These are phyloP conservation scores for Circinella umbellata DNA, from an alignment of 371 early-diverging fungal species.

Conservation along the genomic window DNA sequence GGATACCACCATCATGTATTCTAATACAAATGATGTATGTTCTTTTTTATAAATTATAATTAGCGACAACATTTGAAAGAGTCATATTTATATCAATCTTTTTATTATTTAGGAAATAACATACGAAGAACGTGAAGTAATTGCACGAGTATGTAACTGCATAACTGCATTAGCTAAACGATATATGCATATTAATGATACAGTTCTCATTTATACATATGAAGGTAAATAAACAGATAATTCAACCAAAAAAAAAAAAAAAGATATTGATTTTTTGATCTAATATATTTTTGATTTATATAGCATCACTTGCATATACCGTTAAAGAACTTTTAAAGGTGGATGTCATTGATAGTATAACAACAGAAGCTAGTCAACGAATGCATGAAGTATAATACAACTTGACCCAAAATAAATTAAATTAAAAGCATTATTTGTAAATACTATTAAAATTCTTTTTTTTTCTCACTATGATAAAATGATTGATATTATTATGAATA, in stretches of 20 bases:
- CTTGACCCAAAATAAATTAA: too few species aligned
- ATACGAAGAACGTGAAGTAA: constrained; percentile 69
- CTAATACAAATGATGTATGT: constrained; percentile 80
- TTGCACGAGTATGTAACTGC: constrained; percentile 89
- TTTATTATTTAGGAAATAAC: constrained; percentile 55
- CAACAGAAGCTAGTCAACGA: constrained; percentile 49
- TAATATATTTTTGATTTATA: neutral
- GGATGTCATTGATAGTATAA: constrained; percentile 63
- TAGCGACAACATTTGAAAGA: neutral
- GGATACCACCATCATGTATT: constrained; percentile 77
- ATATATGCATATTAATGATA: constrained; percentile 83
- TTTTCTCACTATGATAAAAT: neutral
- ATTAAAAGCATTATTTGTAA: neutral
- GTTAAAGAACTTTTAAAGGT: constrained; percentile 67
- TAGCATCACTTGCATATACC: constrained; percentile 69
- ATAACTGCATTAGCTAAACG: constrained; percentile 78
- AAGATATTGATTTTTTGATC: neutral
- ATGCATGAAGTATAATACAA: constrained; percentile 22
- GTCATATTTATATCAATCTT: neutral
- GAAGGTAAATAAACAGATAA: constrained; percentile 52
- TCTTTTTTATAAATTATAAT: neutral
- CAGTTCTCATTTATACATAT: constrained; percentile 85
- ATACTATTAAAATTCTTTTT: neutral
- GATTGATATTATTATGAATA: too few species aligned
- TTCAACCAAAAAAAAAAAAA: neutral